Base-by-base conservation (phyloP, 345 rosid species). In the Cardamine chenopodiifolia region DNA sequence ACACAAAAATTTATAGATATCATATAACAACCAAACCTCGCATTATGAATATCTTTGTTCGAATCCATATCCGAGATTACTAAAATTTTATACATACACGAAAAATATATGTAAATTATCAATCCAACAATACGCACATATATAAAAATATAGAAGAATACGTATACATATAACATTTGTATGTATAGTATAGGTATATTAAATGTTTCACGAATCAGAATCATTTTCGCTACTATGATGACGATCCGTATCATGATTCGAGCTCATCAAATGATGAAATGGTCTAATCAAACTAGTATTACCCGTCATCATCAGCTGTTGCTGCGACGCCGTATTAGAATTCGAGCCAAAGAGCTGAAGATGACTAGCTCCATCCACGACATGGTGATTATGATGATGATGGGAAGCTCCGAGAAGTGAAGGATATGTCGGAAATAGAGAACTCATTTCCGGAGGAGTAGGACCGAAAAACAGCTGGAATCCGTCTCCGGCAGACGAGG, bases 401-500 rank as follows among this genome's bases (percentile, higher is more conserved):
- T 72, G 55, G 28, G 79, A 45, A 63, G 81, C 66, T 34, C 85
- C 65, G 42, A 63, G 72, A 66, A 78, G 73, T 5, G 90, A 82
- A 66, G 87, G 80, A 68, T 82, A 88, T 2, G 88, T 62, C 37
- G 93, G 88, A 45, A 87, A 85, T 34, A 86, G 73, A 3, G 95
- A 68, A 50, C 92, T 78, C 82, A 82, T 69, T 22, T 89, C 62
- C 1, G 89, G 68, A 52, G 76, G 58, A 13, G 94, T 80, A 37
- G 96, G 94, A 57, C 84, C 84, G 35, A 88, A 82, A 73, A 86
- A 84, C 23, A 85, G 70, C 40, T 85, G 97, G 56, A 87, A 73
- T 6, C 82, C 82, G 0, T 76, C 79, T 76, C 70, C 58, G 1
- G 79, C 31, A 23, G 79, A 50, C 26, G 79, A 31, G 4, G 77